Conservation (phyloP, 768 basidiomycete genomes). For the Trametes gibbosa region DNA sequence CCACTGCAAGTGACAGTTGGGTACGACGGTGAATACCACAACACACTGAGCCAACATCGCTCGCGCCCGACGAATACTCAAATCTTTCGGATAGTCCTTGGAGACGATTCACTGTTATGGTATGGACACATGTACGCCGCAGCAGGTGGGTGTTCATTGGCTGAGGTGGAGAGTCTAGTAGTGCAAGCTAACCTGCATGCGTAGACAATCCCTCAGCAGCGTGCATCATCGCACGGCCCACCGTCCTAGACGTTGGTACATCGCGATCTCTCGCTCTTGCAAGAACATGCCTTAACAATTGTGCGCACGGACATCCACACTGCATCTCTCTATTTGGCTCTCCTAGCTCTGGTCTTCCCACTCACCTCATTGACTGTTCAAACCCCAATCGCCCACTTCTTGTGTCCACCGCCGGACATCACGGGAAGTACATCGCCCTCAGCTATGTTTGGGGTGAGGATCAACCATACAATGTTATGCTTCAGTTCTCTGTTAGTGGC, state of each 20-base stretch:
- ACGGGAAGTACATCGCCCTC: background rate
- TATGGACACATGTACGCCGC: background rate
- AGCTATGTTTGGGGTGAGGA: background rate
- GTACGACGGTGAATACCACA: no score
- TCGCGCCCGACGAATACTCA: background rate
- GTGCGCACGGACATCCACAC: background rate
- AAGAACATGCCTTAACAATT: background rate
- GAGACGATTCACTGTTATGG: background rate
- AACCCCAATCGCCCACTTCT: background rate
- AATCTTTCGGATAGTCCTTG: background rate
- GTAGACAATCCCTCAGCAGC: background rate
- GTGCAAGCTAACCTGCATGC: background rate
- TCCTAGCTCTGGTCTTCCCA: background rate
- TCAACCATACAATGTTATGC: background rate
- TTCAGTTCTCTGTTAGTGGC: no score
- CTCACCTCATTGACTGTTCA: background rate
- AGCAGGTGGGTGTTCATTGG: background rate
- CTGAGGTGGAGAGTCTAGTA: no score
- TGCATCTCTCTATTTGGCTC: background rate
- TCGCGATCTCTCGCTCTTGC: background rate
- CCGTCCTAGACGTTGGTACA: background rate
- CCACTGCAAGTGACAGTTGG: background rate
- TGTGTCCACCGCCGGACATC: background rate
- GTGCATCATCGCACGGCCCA: background rate
- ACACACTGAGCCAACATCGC: no score